These are phyloP conservation scores for Alternaria consortialis DNA, from an alignment of 2,329 filamentous ascomycete genomes.

Conservation along the genomic window DNA sequence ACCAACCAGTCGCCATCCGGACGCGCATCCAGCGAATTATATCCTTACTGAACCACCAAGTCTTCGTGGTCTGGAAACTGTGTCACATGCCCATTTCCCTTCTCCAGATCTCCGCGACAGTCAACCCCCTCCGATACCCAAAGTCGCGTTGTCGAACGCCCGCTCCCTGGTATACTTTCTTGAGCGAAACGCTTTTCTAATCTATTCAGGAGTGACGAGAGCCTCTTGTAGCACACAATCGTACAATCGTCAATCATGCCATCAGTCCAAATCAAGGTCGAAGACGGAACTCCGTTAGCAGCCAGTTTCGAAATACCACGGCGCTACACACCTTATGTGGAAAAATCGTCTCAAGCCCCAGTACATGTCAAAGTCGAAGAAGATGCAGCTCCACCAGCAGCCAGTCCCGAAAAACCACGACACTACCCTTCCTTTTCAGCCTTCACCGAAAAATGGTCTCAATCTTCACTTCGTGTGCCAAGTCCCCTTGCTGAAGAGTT, in stretches of 20 bases:
- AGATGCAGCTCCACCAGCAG: neutral
- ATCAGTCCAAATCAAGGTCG: neutral
- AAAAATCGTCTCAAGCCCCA: neutral
- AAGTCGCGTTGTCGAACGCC: too few species aligned
- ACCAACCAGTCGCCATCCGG: neutral
- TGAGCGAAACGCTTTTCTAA: too few species aligned
- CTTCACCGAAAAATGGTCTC: neutral
- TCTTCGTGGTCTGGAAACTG: neutral
- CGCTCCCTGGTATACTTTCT: too few species aligned
- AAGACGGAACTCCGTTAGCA: neutral
- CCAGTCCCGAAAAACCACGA: neutral
- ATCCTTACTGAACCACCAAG: neutral
- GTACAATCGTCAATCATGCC: too few species aligned
- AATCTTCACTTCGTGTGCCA: neutral
- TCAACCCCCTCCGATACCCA: too few species aligned
- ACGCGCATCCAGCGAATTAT: neutral
- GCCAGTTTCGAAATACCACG: neutral
- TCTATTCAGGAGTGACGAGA: too few species aligned
- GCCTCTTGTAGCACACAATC: too few species aligned
- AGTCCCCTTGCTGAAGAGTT: constrained; percentile 1
- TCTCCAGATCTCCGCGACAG: neutral
- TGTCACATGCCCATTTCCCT: neutral
- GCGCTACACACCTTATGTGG: neutral
- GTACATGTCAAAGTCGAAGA: neutral
- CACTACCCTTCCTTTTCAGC: neutral